Conservation (phyloP, 192 early-diverging fungal genomes). For the Backusella circina region DNA sequence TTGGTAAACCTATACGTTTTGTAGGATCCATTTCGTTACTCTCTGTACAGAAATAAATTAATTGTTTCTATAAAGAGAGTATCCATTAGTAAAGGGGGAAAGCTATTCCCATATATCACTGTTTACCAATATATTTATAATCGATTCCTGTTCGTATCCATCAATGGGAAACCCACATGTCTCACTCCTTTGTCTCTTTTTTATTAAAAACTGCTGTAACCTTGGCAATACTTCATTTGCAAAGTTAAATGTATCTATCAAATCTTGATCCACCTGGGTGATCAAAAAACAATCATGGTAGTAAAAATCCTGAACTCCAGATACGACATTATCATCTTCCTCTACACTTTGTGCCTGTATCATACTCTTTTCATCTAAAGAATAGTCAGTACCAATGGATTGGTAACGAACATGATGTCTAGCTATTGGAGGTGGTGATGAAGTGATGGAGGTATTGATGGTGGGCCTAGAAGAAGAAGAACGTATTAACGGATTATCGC, state of each 20-base stretch:
- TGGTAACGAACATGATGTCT: not conserved
- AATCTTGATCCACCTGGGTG: not conserved
- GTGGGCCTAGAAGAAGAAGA: not conserved
- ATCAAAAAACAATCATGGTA: constrained; percentile 24
- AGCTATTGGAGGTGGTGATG: not conserved
- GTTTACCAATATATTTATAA: constrained; percentile 14
- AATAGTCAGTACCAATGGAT: not conserved
- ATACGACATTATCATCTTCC: not conserved
- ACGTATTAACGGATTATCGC: not conserved
- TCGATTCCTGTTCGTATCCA: constrained; percentile 4
- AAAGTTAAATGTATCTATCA: constrained; percentile 12
- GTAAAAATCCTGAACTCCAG: constrained; percentile 18
- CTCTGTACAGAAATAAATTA: constrained; percentile 19
- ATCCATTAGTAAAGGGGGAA: not conserved
- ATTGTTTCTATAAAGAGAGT: not conserved
- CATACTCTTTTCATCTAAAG: not conserved
- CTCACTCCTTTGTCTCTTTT: not conserved
- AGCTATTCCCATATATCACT: not conserved
- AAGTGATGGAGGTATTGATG: not conserved
- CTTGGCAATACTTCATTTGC: constrained; percentile 19
- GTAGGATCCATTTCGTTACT: constrained; percentile 11
- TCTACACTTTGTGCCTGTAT: not conserved
- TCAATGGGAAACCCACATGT: constrained; percentile 4
- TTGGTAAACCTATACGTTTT: constrained; percentile 12
- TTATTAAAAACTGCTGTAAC: constrained; percentile 11